Evolutionary conservation across 768 basidiomycete genomes (phyloP).

Genomic region (Termitomyces sp.): DNA sequence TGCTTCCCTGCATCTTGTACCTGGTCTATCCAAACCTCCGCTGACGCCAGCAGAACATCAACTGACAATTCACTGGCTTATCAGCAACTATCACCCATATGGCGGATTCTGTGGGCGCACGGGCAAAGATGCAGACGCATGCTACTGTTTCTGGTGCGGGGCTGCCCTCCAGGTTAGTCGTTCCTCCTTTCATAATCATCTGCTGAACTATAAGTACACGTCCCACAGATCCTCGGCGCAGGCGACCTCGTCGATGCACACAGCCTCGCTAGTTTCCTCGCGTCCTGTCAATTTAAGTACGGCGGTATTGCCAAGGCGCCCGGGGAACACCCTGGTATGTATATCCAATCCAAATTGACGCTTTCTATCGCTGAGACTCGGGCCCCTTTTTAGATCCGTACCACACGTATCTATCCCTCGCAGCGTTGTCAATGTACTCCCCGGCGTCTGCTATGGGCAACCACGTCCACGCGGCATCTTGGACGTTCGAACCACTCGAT

Average conservation of each 20-base stretch:
- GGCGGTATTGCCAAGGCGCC: constrained; percentile 89
- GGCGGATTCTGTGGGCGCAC: constrained; percentile 91
- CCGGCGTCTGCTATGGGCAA: constrained; percentile 38
- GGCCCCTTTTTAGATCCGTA: constrained; percentile 68
- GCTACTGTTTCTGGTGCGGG: constrained; percentile 96
- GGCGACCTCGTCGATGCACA: constrained; percentile 51
- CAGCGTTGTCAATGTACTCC: constrained; percentile 70
- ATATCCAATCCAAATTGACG: not conserved
- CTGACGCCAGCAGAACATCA: constrained; percentile 39
- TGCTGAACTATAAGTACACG: not conserved
- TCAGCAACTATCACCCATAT: constrained; percentile 60
- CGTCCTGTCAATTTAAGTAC: constrained; percentile 78
- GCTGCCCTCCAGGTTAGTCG: constrained; percentile 69
- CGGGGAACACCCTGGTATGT: constrained; percentile 70
- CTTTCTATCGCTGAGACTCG: constrained; percentile 1
- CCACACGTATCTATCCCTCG: constrained; percentile 90
- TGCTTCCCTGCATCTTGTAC: constrained; percentile 63
- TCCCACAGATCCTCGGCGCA: constrained; percentile 65
- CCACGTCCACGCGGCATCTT: constrained; percentile 31
- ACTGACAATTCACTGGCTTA: constrained; percentile 71
- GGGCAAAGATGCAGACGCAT: constrained; percentile 85
- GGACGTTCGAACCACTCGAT: constrained; percentile 61
- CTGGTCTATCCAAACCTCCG: constrained; percentile 19
- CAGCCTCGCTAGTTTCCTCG: constrained; percentile 61
- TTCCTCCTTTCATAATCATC: not conserved